A percentile compares a stretch with the other conserved stretches of the same genome.
Evolutionary conservation across 208 protist genomes (phyloP).

Genomic region (Naegleria lovaniensis): DNA sequence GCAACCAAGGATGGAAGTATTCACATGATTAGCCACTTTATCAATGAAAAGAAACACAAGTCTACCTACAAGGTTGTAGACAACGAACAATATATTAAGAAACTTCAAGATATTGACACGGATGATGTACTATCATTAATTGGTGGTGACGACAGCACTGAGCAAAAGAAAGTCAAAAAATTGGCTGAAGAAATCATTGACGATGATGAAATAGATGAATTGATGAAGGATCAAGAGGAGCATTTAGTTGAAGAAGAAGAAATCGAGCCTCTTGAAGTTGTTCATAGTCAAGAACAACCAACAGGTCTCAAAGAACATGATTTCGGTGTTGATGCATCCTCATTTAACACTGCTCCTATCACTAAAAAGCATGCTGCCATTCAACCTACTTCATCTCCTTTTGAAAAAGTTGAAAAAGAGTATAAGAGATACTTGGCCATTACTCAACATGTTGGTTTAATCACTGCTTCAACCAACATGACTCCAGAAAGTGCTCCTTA

Average conservation of each 20-base stretch:
- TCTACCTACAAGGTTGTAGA: background rate
- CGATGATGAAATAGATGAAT: background rate
- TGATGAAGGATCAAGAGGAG: background rate
- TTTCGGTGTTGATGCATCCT: background rate
- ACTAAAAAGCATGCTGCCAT: background rate
- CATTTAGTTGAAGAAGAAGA: background rate
- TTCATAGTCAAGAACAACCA: background rate
- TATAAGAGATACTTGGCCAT: background rate
- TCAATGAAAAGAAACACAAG: background rate
- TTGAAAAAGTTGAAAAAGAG: background rate
- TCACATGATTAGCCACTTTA: background rate
- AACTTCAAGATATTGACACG: background rate
- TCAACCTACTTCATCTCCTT: background rate
- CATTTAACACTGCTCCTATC: background rate
- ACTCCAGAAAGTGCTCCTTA: background rate
- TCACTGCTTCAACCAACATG: background rate
- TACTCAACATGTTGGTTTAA: background rate
- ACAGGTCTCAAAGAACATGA: background rate
- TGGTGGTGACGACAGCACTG: background rate
- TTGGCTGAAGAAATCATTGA: background rate
- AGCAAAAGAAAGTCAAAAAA: background rate
- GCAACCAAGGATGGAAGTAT: background rate
- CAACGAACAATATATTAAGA: background rate
- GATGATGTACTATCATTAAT: background rate
- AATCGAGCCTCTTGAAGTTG: background rate